Percentiles rank a stretch among this genome's conserved stretches.
These are phyloP conservation scores for Crithidia brevicula DNA, from an alignment of 208 protist species.

Conservation along the genomic window DNA sequence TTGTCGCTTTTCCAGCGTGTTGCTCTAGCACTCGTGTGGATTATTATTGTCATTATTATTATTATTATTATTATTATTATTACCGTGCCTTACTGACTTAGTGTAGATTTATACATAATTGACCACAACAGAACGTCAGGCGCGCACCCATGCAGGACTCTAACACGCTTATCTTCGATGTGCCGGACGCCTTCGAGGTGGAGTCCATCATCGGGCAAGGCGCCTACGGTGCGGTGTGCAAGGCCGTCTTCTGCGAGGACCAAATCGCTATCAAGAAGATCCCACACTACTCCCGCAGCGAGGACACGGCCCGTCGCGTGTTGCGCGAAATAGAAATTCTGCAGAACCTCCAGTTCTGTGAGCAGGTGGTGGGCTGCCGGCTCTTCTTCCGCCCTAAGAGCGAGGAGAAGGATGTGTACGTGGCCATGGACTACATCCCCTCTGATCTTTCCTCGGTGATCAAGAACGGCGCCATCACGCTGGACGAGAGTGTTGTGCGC, in stretches of 20 bases:
- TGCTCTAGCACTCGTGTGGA: no score
- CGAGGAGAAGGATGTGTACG: slow-evolving; percentile 93
- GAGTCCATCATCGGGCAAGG: slow-evolving; percentile 93
- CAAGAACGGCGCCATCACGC: slow-evolving; percentile 73
- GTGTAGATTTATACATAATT: no score
- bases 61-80: no score
- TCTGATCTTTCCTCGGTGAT: slow-evolving; percentile 85
- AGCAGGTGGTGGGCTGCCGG: slow-evolving; percentile 87
- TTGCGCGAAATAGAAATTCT: slow-evolving; percentile 90
- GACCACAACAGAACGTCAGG: no score
- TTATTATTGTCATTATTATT: no score
- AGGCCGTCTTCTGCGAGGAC: slow-evolving; percentile 79
- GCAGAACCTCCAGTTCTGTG: slow-evolving; percentile 87
- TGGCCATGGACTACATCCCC: slow-evolving; percentile 92
- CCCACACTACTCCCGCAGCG: slow-evolving; percentile 83
- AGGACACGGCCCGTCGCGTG: slow-evolving; percentile 83
- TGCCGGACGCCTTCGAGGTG: slow-evolving; percentile 85
- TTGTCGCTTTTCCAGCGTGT: no score
- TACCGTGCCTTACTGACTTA: no score
- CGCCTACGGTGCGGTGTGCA: slow-evolving; percentile 94
- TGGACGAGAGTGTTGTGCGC: slow-evolving; percentile 82
- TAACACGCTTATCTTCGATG: slow-evolving; percentile 82
- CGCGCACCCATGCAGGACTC: slow-evolving; percentile 48
- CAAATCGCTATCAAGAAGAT: slow-evolving; percentile 92
- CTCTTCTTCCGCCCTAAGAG: slow-evolving; percentile 88